Base-by-base conservation (phyloP, 495 filamentous ascomycete species). In the Neurospora sp. region DNA sequence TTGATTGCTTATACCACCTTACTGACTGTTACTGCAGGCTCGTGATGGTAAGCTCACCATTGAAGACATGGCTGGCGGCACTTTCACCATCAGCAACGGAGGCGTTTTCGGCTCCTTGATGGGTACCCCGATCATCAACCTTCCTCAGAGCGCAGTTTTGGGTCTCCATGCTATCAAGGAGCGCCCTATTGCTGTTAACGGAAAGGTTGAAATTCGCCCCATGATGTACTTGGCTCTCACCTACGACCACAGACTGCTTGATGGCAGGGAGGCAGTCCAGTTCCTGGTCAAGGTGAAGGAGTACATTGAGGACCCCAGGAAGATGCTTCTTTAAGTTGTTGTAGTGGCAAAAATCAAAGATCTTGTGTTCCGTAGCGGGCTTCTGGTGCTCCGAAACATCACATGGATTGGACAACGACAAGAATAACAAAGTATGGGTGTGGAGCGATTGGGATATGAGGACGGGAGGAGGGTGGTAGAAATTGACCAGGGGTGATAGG, bases 211-310 rank as follows among this genome's bases (percentile, higher is more conserved):
- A 79, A 92, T 97, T 75, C 89, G 96, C 74, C 96, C 96, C 35
- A 98, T 99, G 93, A 99, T 99, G 96, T 98, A 97, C 76, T 89
- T 99, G 48, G 96, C 96, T 48, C 88, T 99, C 69, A 99, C 96
- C 18, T 99, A 99, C 80, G 96, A 99, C 78, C 96, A 99, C 82
- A 91, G 96, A 75, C 88, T 98, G 44, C 85, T 99, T 37, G 96
- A 98, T 81, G 96, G 96, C 37, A 90, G 96, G 77, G 96, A 99
- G 85, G 96, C 94, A 14, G 94, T 97, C 38, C 96, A 95, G 73
- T 99, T 99, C 88, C 85, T 99, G 75, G 91, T 99, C 61, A 98
- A 97, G 90, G 90, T 98, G 78, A 97, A 97, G 87, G 92, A 98
- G 80, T 98, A 94, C 82, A 98, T 99, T 78, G 96, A 99, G 84